Conservation (phyloP, 176 grass and related monocot species). For the Zizania latifolia region DNA sequence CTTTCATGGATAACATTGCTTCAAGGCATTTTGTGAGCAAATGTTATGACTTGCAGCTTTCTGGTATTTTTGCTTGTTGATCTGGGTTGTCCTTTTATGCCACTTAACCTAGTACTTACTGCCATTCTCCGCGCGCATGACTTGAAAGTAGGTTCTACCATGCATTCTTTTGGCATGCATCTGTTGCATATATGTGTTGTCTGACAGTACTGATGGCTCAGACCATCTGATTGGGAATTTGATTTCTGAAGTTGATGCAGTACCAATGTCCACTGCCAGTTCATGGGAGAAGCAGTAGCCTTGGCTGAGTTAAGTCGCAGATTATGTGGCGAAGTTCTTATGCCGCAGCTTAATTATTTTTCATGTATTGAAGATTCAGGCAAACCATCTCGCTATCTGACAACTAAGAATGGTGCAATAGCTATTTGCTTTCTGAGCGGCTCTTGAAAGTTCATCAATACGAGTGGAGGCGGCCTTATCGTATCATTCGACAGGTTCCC, state of each 20-base stretch:
- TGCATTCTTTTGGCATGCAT: slow-evolving; percentile 3
- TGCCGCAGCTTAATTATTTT: no score
- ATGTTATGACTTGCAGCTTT: background rate
- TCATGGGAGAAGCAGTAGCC: no score
- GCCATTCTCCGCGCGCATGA: no score
- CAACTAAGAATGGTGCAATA: background rate
- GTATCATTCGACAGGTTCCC: background rate
- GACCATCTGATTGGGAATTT: background rate
- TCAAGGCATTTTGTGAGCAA: slow-evolving; percentile 9
- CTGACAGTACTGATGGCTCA: background rate
- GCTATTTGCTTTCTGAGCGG: background rate
- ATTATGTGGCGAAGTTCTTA: no score
- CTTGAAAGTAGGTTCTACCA: background rate
- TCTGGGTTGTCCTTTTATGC: background rate
- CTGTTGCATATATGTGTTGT: slow-evolving; percentile 26
- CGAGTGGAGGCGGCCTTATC: background rate
- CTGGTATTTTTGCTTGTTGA: background rate
- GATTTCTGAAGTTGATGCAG: background rate
- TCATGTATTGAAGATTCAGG: background rate
- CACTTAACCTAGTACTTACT: background rate
- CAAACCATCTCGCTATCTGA: background rate
- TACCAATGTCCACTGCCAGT: no score
- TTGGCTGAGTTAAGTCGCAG: no score
- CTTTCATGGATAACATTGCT: background rate
- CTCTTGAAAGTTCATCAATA: slow-evolving; percentile 16